Evolutionary conservation across 2,329 filamentous ascomycete species (phyloP).

Genomic region (Trichoderma polysporum): DNA sequence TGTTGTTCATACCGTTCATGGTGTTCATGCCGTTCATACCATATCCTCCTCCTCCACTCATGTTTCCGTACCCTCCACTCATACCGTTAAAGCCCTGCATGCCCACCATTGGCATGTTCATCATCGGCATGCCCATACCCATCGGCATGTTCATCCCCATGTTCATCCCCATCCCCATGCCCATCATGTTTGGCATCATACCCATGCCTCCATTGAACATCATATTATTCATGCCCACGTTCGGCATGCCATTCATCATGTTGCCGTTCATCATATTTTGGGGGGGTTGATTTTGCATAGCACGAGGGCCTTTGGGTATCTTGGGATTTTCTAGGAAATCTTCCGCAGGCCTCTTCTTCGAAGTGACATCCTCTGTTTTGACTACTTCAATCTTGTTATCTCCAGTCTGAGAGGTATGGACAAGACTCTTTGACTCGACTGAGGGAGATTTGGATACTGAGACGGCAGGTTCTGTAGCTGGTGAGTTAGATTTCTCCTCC

Average conservation of each 20-base stretch:
- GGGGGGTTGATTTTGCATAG: constrained; percentile 58
- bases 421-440: constrained; percentile 32
- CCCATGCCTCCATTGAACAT: constrained; percentile 38
- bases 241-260: constrained; percentile 49
- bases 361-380: constrained; percentile 37
- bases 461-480: constrained; percentile 26
- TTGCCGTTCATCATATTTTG: constrained; percentile 43
- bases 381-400: constrained; percentile 36
- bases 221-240: constrained; percentile 41
- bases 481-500: constrained; percentile 39
- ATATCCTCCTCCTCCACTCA: constrained; percentile 35
- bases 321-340: constrained; percentile 64
- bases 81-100: constrained; percentile 30
- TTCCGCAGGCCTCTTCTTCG: constrained; percentile 82
- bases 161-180: constrained; percentile 38
- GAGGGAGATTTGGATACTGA: constrained; percentile 31
- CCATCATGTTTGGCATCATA: constrained; percentile 38
- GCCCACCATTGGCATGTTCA: constrained; percentile 32
- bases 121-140: constrained; percentile 33
- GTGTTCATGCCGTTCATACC: constrained; percentile 30
- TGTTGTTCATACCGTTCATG: constrained; percentile 28
- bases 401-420: constrained; percentile 35
- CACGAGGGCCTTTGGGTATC: constrained; percentile 64
- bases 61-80: constrained; percentile 34
- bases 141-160: constrained; percentile 29